Conservation (phyloP, 140 eudicot genomes). For the Stevia rebaudiana region DNA sequence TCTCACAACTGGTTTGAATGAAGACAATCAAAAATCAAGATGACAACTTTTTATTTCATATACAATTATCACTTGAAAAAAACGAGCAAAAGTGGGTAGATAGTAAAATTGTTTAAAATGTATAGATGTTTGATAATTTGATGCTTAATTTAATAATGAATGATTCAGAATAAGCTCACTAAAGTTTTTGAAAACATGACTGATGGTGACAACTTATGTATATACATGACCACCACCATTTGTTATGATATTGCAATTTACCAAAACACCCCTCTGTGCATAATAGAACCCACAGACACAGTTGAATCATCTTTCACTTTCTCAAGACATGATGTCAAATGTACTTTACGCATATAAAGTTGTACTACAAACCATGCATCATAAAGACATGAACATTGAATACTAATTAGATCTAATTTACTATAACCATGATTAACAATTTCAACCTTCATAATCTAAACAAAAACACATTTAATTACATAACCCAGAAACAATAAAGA, state of each 20-base stretch:
- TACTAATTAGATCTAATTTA: too few species aligned
- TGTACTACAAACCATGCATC: constrained; percentile 21
- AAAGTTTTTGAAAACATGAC: constrained; percentile 11
- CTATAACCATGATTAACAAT: constrained; percentile 20
- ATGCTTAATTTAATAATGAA: constrained; percentile 6
- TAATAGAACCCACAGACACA: constrained; percentile 1
- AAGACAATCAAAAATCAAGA: not conserved
- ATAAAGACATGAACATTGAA: constrained; percentile 19
- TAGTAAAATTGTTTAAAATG: not conserved
- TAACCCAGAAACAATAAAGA: constrained; percentile 16
- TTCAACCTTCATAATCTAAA: constrained; percentile 22
- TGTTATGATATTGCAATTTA: not conserved
- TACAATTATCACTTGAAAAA: not conserved
- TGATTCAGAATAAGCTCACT: constrained; percentile 4
- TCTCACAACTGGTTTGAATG: not conserved
- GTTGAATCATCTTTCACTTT: constrained; percentile 22
- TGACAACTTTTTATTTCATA: not conserved
- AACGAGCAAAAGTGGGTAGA: not conserved
- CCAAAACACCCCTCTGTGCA: constrained; percentile 8
- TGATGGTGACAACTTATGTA: constrained; percentile 21
- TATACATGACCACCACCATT: constrained; percentile 26
- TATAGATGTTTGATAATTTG: constrained; percentile 8
- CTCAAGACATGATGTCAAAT: constrained; percentile 14
- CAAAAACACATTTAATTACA: constrained; percentile 22
- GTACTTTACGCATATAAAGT: constrained; percentile 20